Evolutionary conservation across 345 rosid species (phyloP).

Genomic region (Microthlaspi erraticum): DNA sequence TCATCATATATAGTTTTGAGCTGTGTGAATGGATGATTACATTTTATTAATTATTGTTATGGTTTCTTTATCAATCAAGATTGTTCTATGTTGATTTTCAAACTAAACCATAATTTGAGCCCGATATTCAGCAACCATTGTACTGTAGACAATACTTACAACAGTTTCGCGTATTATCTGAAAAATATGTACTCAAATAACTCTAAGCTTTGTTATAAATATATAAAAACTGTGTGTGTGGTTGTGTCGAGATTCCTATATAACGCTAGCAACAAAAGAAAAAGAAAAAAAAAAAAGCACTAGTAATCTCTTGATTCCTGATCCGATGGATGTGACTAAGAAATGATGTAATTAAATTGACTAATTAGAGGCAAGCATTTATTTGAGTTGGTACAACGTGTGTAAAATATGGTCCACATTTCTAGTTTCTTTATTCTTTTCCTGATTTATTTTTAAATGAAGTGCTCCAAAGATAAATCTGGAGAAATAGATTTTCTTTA

Average conservation of each 20-base stretch:
- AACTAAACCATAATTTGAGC: constrained; percentile 20
- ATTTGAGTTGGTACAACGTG: constrained; percentile 41
- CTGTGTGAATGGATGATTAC: neutral
- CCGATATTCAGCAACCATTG: constrained; percentile 4
- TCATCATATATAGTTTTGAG: neutral
- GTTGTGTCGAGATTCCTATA: constrained; percentile 28
- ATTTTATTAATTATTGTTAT: constrained; percentile 15
- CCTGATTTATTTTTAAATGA: neutral
- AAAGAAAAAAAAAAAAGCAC: constrained; percentile 30
- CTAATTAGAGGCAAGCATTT: constrained; percentile 36
- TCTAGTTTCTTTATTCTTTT: neutral
- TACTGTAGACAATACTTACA: neutral
- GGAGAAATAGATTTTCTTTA: neutral
- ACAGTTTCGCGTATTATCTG: neutral
- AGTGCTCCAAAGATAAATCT: constrained; percentile 19
- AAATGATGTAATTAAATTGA: constrained; percentile 31
- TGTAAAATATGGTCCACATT: constrained; percentile 42
- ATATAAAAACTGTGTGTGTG: neutral
- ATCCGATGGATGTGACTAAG: constrained; percentile 43
- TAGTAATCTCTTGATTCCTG: constrained; percentile 31
- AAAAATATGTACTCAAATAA: neutral
- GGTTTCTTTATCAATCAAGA: constrained; percentile 29
- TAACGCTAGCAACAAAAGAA: constrained; percentile 1
- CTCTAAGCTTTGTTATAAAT: neutral
- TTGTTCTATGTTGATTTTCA: constrained; percentile 24